phyloP scores from a whole-genome alignment of 2,329 filamentous ascomycete genomes.

The Clarireedia hainanense region DNA sequence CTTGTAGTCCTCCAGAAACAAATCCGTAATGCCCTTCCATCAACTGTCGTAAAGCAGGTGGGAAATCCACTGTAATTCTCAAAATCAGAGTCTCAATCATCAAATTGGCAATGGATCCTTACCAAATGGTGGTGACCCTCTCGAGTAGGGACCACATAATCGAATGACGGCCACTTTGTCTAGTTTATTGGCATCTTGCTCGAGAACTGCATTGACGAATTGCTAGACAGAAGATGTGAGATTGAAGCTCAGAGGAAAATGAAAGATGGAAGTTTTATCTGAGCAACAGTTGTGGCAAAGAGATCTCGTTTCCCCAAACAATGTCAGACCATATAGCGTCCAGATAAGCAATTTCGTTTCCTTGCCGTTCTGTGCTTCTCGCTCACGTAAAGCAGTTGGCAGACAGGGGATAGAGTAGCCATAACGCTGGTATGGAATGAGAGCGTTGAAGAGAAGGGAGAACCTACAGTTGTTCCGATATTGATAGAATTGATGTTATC shows the following conservation, averaged over 20 bases:
- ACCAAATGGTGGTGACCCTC: conserved; percentile 40
- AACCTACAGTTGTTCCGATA: conserved; percentile 34
- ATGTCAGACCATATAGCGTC: too few relatives aligned
- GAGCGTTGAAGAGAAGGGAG: background rate
- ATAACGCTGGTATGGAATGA: too few relatives aligned
- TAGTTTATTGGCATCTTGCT: conserved; percentile 40
- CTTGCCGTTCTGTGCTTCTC: background rate
- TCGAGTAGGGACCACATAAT: conserved; percentile 39
- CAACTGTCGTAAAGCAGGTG: conserved; percentile 35
- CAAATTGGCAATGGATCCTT: background rate
- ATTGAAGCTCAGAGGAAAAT: too few relatives aligned
- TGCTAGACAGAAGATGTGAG: conserved; percentile 24
- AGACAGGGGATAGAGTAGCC: too few relatives aligned
- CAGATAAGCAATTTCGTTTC: too few relatives aligned
- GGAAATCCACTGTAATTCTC: conserved; percentile 35
- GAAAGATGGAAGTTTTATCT: too few relatives aligned
- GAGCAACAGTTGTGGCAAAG: too few relatives aligned
- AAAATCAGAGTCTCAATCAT: background rate
- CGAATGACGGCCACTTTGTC: conserved; percentile 45
- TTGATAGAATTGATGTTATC: conserved; percentile 38
- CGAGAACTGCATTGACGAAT: conserved; percentile 44
- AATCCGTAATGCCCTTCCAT: conserved; percentile 40
- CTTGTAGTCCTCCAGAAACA: conserved; percentile 36
- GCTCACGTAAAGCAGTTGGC: too few relatives aligned
- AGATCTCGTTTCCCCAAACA: too few relatives aligned